Evolutionary conservation across 2,329 filamentous ascomycete genomes (phyloP), one percentile per base, ranked within the genome.

Genomic region (Allantophomopsis lycopodina): DNA sequence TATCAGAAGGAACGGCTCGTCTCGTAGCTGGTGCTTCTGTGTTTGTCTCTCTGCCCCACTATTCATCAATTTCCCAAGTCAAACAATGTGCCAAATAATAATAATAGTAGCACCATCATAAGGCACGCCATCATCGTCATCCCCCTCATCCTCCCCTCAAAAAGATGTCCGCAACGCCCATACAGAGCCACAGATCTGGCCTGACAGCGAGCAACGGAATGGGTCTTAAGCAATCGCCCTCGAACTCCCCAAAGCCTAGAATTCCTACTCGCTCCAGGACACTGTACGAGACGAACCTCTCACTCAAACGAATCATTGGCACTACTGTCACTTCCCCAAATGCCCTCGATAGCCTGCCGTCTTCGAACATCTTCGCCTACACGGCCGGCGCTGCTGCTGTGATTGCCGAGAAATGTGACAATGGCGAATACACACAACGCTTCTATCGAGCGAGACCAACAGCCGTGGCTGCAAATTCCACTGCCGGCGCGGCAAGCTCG

Each of bases 311-410:
- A 46, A 86, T 96, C 42, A 83, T 96, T 52, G 91, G 91, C 36
- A 94, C 88, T 17, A 96, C 89, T 7, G 89, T 86, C 46, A 75
- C 69, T 48, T 83, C 83, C 4, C 80, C 86, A 32, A 88, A 83
- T 55, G 86, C 84, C 46, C 94, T 98, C 59, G 87, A 93, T 56
- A 79, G 75, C 46, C 76, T 89, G 44, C 67, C 80, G 32, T 74
- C 79, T 11, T 79, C 72, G 39, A 65, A 64, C 41, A 69, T 69
- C 38, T 94, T 96, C 60, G 87, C 87, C 40, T 91, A 94, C 57
- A 88, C 87, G 46, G 89, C 91, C 7, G 91, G 91, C 40, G 91
- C 87, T 8, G 86, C 89, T 34, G 89, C 86, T n/a, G 85, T 98
- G 1, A 75, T 96, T 14, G 85, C 88, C 7, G 79, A 83, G 49